phyloP scores from a whole-genome alignment of 768 basidiomycete species.

The Termitomyces eurrhizus region DNA sequence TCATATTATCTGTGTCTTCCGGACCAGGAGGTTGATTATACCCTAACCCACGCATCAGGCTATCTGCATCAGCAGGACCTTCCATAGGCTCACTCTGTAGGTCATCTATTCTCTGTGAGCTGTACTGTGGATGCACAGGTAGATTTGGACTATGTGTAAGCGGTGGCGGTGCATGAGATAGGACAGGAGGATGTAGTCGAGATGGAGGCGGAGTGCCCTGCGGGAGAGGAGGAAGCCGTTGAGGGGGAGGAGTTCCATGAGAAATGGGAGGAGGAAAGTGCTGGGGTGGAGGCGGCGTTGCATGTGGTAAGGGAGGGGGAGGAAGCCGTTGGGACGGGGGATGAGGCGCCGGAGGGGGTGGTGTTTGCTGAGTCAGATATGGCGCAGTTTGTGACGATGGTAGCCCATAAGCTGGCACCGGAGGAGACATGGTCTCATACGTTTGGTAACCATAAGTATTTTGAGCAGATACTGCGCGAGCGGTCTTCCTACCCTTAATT shows the following conservation, averaged over 20 bases:
- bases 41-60: background rate
- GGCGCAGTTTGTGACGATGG: slow-evolving; percentile 11
- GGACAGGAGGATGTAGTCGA: slow-evolving; percentile 5
- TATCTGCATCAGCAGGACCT: slow-evolving; percentile 1
- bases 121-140: slow-evolving; percentile 3
- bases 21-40: background rate
- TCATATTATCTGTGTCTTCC: background rate
- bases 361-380: slow-evolving; percentile 10
- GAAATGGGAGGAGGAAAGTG: slow-evolving; percentile 3
- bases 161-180: slow-evolving; percentile 6
- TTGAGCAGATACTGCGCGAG: slow-evolving; percentile 17
- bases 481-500: slow-evolving; percentile 30
- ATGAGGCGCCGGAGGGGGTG: slow-evolving; percentile 2
- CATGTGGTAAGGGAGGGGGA: slow-evolving; percentile 6
- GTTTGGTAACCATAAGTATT: slow-evolving; percentile 20
- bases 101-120: background rate
- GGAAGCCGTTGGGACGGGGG: slow-evolving; percentile 7
- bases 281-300: slow-evolving; percentile 9
- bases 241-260: slow-evolving; percentile 6
- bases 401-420: slow-evolving; percentile 5
- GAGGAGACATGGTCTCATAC: slow-evolving; percentile 20
- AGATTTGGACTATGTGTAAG: slow-evolving; percentile 1
- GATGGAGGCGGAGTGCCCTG: background rate
- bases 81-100: background rate
- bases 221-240: slow-evolving; percentile 7